Base-by-base conservation (phyloP, 2,329 filamentous ascomycete species). In the Zasmidium angulare region DNA sequence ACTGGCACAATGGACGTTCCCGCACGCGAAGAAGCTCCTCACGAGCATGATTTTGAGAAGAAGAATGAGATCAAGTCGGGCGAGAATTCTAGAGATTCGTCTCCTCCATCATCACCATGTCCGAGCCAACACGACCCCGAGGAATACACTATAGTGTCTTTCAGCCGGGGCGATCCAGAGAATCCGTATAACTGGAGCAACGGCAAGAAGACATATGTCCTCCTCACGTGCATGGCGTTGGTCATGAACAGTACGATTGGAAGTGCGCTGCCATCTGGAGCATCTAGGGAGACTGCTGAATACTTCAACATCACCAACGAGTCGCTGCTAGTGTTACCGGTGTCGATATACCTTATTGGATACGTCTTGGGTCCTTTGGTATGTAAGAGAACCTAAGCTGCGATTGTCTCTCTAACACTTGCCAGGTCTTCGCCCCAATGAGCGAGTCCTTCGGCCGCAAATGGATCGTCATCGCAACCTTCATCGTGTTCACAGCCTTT, bases 161-260 rank as follows among this genome's bases (percentile, higher is more conserved):
- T 79, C 60, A 67, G 65, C 23, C 68, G 73, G 31, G 71, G 70
- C 21, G 78, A 80, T 61, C 72, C 72, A 14, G 70, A 71, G 0
- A 74, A 78, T 53, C 78, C 78, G 1, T 75, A 78, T 56, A 78
- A 78, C 53, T 80, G 76, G 76, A 53, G 48, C 23, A 40, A 51
- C 22, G 51, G 43, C 52, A 84, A 79, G 66, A 89, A 89, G 69
- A 63, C 74, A 1, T 74, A 77, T 40, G 79, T 89, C 4, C 68
- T 87, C 1, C 68, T 84, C 23, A 78, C 83, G 0, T 81, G 82
- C 1, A 84, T 86, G 74, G 70, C 82, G 63, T 79, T 82, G 55
- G 86, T 89, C 47, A 78, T 89, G 69, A 90, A 90, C 71, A 86
- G 82, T 23, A 89, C 87, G 10, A 84, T 90, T 74, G 84, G 83